Evolutionary conservation across 768 basidiomycete species (phyloP), one percentile per base, ranked within the genome.

Genomic region (Hygrophorus russula): DNA sequence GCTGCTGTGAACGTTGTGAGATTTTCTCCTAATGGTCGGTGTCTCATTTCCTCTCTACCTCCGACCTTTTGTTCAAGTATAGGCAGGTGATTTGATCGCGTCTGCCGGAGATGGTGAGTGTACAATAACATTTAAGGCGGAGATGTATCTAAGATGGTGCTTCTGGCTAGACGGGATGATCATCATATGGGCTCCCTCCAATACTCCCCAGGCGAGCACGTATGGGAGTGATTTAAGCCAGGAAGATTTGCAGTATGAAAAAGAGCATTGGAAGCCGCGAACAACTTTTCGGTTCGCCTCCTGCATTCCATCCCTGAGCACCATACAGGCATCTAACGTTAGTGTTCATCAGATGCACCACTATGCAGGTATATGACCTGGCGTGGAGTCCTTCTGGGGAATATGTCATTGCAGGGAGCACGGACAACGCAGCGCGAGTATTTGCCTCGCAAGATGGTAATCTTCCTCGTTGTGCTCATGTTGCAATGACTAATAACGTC

Each of bases 301-400:
- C n/a, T n/a, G n/a, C n/a, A n/a, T n/a, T 4, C 37, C 0, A 15
- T 39, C 17, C 14, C 36, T 33, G 13, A 30, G n/a, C 24, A 11
- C 24, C 24, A 24, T 3, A 19, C 18, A 14, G n/a, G n/a, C 14
- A 39, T 14, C 9, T 27, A 20, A 9, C 15, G n/a, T 15, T 41
- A 15, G 13, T 18, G 9, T 24, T n/a, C 14, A 11, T n/a, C n/a
- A 94, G 92, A 46, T 90, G 88, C 51, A 88, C 91, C 1, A 82
- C 82, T 3, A 89, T 93, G 77, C 91, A 98, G 59, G 91, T 98
- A 5, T 99, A 99, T 59, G 96, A 99, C 56, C 69, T 99, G 18
- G 90, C 92, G 0, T 99, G 96, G 96, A 91, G 88, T 51, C 96
- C 96, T 0, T 82, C 84, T 13, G 91, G 94, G 27, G 88, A 93